A percentile compares a stretch with the other conserved stretches of the same genome.
Evolutionary conservation across 2,329 filamentous ascomycete species (phyloP).

Genomic region (Diaporthe citrichinensis): DNA sequence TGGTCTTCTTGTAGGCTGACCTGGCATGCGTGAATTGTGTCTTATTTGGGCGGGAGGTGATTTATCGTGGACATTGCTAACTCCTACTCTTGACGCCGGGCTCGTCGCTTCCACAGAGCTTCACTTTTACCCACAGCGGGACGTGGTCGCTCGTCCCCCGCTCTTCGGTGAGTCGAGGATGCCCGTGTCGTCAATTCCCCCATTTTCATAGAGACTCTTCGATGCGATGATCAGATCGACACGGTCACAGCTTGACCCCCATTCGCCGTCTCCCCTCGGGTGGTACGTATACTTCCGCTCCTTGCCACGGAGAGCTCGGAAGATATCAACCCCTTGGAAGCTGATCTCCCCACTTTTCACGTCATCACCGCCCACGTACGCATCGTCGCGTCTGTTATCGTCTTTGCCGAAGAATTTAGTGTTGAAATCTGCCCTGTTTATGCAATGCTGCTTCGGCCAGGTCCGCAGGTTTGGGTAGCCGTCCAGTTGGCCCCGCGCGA

Average conservation of each 20-base stretch:
- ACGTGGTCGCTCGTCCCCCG: conserved; percentile 68
- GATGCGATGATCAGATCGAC: conserved; percentile 67
- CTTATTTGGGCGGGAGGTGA: not conserved
- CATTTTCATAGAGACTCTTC: conserved; percentile 48
- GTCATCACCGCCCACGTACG: conserved; percentile 28
- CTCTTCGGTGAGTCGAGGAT: conserved; percentile 57
- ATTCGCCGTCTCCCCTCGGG: conserved; percentile 54
- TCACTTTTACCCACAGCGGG: conserved; percentile 59
- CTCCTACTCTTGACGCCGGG: not conserved
- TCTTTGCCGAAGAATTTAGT: conserved; percentile 57
- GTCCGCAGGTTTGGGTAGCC: conserved; percentile 62
- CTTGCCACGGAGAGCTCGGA: conserved; percentile 58
- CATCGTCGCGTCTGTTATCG: conserved; percentile 41
- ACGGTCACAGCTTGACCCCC: conserved; percentile 66
- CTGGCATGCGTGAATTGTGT: not conserved
- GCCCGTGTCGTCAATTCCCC: conserved; percentile 46
- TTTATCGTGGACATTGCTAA: not conserved
- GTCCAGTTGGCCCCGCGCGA: conserved; percentile 54
- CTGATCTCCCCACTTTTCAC: conserved; percentile 49
- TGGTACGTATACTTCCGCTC: conserved; percentile 65
- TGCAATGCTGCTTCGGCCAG: conserved; percentile 60
- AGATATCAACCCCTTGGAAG: conserved; percentile 59
- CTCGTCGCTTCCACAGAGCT: not conserved
- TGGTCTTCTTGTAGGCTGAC: too few species aligned
- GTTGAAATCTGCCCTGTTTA: conserved; percentile 66